These are phyloP conservation scores for Cladosporium sp. DNA, from an alignment of 2,329 filamentous ascomycete genomes.

Conservation along the genomic window DNA sequence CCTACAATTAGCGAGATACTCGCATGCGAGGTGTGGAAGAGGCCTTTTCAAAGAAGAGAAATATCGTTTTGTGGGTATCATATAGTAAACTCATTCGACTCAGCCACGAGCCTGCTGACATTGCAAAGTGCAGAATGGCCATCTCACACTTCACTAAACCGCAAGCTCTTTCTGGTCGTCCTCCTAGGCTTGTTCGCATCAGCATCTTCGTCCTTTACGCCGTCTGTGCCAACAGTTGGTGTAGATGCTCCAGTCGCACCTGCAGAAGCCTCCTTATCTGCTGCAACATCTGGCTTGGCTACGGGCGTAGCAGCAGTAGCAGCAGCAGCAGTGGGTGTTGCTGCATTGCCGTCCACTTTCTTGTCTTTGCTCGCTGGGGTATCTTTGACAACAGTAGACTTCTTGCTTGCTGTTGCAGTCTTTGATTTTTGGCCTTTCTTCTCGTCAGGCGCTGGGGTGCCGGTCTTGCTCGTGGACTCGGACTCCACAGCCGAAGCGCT, in stretches of 20 bases:
- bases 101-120: not conserved
- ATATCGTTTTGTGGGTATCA: not conserved
- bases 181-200: conserved; percentile 21
- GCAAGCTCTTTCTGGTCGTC: conserved; percentile 27
- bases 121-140: not conserved
- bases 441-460: conserved; percentile 17
- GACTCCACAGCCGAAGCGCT: conserved; percentile 18
- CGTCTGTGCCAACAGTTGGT: not conserved
- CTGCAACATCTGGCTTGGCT: not conserved
- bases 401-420: not conserved
- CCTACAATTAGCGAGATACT: conserved; percentile 46
- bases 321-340: not conserved
- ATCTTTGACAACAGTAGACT: conserved; percentile 5
- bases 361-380: conserved; percentile 9
- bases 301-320: not conserved
- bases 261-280: not conserved
- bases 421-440: conserved; percentile 5
- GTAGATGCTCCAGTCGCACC: not conserved
- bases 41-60: conserved; percentile 76
- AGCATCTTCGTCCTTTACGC: conserved; percentile 5
- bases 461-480: conserved; percentile 21
- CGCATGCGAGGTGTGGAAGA: conserved; percentile 63
- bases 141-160: conserved; percentile 27
- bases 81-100: not conserved
- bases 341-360: conserved; percentile 9